Evolutionary conservation across 1,139 yeast genomes (phyloP).

Genomic region (Candida sp.): DNA sequence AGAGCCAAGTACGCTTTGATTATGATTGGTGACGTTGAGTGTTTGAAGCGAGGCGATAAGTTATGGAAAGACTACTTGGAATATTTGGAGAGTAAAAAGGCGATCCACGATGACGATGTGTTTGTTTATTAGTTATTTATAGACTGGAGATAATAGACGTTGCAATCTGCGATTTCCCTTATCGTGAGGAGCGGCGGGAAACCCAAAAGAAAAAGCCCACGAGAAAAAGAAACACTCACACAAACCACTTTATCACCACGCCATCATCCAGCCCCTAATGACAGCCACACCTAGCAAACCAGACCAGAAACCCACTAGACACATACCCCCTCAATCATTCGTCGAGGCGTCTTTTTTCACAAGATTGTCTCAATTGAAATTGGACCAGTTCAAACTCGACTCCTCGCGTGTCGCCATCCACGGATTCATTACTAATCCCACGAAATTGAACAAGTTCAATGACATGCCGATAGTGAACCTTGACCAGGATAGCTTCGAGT

Average conservation of each 20-base stretch:
- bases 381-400: conserved; percentile 69
- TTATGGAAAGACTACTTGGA: conserved; percentile 60
- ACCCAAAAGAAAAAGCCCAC: neutral
- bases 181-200: neutral
- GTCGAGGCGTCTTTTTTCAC: conserved; percentile 89
- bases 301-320: conserved; percentile 30
- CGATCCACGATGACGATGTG: conserved; percentile 13
- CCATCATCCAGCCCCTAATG: neutral
- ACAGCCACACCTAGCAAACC: neutral
- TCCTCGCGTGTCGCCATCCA: conserved; percentile 46
- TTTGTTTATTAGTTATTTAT: conserved; percentile 12
- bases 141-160: no score
- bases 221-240: neutral
- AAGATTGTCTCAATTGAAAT: conserved; percentile 65
- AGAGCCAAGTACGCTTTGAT: conserved; percentile 63
- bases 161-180: neutral
- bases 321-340: conserved; percentile 67
- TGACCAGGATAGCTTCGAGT: conserved; percentile 48
- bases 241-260: neutral
- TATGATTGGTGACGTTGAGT: conserved; percentile 58
- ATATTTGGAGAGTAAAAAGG: conserved; percentile 27
- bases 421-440: conserved; percentile 36
- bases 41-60: conserved; percentile 51
- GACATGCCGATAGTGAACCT: conserved; percentile 42
- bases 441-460: conserved; percentile 40